phyloP scores from a whole-genome alignment of 768 basidiomycete genomes.

The Gyrodon lividus region DNA sequence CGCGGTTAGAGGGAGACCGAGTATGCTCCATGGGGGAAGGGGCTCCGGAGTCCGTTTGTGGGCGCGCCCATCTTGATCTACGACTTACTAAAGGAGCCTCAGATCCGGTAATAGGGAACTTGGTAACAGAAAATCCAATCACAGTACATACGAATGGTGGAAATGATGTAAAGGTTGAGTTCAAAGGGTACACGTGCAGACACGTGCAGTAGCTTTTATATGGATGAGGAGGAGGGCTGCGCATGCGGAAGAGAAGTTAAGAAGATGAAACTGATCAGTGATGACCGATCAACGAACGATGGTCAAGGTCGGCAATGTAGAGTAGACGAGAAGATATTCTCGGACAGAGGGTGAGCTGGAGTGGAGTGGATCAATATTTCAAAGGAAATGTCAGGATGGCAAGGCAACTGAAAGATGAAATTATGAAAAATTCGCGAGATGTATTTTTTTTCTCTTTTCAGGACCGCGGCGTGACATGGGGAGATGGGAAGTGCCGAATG shows the following conservation, averaged over 20 bases:
- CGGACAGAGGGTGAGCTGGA: neutral
- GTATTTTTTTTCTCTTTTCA: slow-evolving; percentile 1
- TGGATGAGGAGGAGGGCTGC: neutral
- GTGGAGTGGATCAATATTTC: neutral
- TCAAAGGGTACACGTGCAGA: neutral
- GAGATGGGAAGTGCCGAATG: neutral
- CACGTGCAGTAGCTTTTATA: neutral
- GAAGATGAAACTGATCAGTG: neutral
- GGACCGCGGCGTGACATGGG: slow-evolving; percentile 2
- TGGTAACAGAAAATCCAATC: neutral
- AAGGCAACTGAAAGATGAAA: neutral
- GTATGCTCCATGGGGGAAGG: neutral
- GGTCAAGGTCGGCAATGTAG: neutral
- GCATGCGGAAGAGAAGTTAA: neutral
- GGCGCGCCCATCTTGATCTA: neutral
- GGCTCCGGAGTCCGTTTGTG: neutral
- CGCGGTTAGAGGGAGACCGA: neutral
- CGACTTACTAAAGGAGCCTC: neutral
- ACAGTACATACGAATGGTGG: neutral
- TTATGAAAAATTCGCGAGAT: neutral
- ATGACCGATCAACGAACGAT: neutral
- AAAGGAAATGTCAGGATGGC: neutral
- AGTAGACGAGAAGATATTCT: neutral
- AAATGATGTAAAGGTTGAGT: slow-evolving; percentile 2
- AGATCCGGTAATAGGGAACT: neutral